Evolutionary conservation across 805 yeast genomes (phyloP), one percentile per base, ranked within the genome.

Genomic region (Sungouiella blattae): DNA sequence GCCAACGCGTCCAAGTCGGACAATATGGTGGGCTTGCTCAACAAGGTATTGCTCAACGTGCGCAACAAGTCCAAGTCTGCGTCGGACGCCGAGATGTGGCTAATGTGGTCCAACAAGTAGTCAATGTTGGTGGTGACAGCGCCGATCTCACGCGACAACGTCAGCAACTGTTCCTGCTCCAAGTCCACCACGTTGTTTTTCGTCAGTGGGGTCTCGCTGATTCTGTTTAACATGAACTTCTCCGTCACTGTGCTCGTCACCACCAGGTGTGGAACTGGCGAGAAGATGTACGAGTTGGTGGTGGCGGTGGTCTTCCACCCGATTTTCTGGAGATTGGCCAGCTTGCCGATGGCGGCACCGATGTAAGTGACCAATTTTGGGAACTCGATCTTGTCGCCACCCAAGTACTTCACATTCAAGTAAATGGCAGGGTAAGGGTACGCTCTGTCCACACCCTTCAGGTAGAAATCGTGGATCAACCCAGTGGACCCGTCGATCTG

Each of bases 401-500:
- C 68, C 44, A 71, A 62, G 46, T 80, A 74, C 46, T 81, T 78
- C 32, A 87, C 73, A 25, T 93, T 84, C 50, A 87, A 64, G 60
- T 85, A 87, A 43, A 87, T 73, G 31, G 93, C 88, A 15, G 91
- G 87, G 58, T 73, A 69, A 18, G 94, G 93, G 54, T 56, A 74
- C 4, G 87, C 78, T 40, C 87, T 78, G 52, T 78, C 83, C 12
- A 71, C 62, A 38, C 85, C 82, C 50, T 80, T 79, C 26, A 79
- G 68, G 64, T 82, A 87, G 54, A 85, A 82, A 52, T 82, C 91
- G 57, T 87, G 95, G 52, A 87, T 79, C 46, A 85, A 71, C 7
- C 86, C 86, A 11, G 88, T 77, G 57, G 82, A 75, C 36, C 77
- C 71, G 62, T 84, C 89, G 44, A 86, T 73, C 46, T 67, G 69